Evolutionary conservation across 164 flowering plant genomes (phyloP).

Genomic region (Paratinospora sagittata): DNA sequence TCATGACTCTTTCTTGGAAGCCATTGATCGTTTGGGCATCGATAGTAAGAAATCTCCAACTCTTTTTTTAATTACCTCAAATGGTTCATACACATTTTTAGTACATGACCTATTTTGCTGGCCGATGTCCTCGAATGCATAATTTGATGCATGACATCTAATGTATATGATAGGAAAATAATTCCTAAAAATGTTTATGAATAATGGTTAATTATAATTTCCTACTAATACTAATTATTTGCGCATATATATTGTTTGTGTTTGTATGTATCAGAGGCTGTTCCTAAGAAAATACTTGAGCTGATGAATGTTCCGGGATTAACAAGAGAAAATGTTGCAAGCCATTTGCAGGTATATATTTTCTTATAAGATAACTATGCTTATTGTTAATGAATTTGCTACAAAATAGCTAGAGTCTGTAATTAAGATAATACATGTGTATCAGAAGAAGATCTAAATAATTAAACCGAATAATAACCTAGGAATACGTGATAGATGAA

Average conservation of each 20-base stretch:
- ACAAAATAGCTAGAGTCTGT: no score
- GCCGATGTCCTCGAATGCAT: no score
- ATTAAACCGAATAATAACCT: neutral
- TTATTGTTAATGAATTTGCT: no score
- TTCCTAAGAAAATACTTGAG: conserved; percentile 9
- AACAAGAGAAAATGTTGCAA: conserved; percentile 5
- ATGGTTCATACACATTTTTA: no score
- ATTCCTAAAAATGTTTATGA: no score
- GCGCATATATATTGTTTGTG: neutral
- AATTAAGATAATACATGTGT: neutral
- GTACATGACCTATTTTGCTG: no score
- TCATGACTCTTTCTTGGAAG: conserved; percentile 3
- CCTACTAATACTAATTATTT: neutral
- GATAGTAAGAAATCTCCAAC: conserved; percentile 3
- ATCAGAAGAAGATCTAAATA: neutral
- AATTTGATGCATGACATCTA: no score
- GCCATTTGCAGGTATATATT: conserved; percentile 15
- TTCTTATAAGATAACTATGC: neutral
- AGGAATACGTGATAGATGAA: neutral
- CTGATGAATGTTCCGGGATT: neutral
- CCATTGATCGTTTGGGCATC: neutral
- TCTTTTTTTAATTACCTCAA: neutral
- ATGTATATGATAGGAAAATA: no score
- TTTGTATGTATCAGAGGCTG: conserved; percentile 2
- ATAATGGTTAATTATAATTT: neutral